Evolutionary conservation across 495 filamentous ascomycete genomes (phyloP), one percentile per base, ranked within the genome.

Genomic region (Astrothelium macrocarpum): DNA sequence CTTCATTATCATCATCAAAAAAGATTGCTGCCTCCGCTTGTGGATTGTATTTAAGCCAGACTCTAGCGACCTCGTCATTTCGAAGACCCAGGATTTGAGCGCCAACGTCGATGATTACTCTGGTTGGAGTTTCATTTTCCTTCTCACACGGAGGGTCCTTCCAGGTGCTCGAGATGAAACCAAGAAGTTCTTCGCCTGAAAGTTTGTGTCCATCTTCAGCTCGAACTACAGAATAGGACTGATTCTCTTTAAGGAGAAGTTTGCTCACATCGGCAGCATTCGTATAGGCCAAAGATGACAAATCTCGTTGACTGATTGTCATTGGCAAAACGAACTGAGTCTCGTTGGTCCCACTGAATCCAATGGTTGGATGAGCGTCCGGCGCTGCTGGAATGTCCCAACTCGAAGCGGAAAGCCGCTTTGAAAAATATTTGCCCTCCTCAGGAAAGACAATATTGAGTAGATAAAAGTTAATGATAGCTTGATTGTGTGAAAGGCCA

Each of bases 331-430:
- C 70, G 32, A 76, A 67, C 49, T 79, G 77, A 25, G 79, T 83
- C 67, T 92, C 87, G 46, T 87, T 90, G 0, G 88, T 92, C 1
- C 88, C 87, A 71, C 86, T 89, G 65, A 91, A 90, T 0, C 87
- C 87, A 0, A 82, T 85, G 0, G 82, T 83, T 0, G 79, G 77
- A 32, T 83, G 74, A 18, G 34, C 20, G 49, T 64, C 79, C 83
- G 2, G 63, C 64, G 78, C 74, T 1, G 69, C 82, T 49, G 43
- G 43, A 39, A 89, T 77, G 70, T 91, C 87, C 85, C 87, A 91
- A 0, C 84, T 87, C 0, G 87, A 90, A 0, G 84, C 78, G 0
- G 85, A 85, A 1, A 91, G 75, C 68, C 87, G 90, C 1, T 79
- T 64, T 0, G 83, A 80, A 63, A 87, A 92, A 29, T 81, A 77